Conservation (phyloP, 345 rosid genomes). For the Syzygium aqueum region DNA sequence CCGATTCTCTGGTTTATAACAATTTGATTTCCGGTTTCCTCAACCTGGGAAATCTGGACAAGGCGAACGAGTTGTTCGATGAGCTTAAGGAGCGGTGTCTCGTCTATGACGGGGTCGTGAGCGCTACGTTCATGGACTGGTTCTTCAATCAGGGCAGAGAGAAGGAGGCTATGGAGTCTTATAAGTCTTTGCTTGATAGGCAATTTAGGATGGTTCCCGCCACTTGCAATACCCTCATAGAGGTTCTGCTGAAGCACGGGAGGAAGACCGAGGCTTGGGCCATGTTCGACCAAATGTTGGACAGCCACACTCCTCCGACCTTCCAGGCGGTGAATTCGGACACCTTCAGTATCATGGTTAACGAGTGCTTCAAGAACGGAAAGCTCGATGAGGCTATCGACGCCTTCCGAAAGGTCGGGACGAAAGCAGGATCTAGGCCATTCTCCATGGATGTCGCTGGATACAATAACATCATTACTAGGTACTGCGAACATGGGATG, state of each 20-base stretch:
- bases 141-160: conserved; percentile 87
- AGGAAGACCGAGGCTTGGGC: conserved; percentile 56
- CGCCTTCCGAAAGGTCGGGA: conserved; percentile 69
- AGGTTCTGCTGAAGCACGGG: conserved; percentile 71
- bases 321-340: conserved; percentile 81
- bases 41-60: conserved; percentile 63
- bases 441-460: conserved; percentile 84
- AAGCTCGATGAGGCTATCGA: conserved; percentile 47
- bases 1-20: conserved; percentile 80
- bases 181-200: conserved; percentile 60
- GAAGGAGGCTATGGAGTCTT: conserved; percentile 80
- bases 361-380: conserved; percentile 81
- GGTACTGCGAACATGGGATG: conserved; percentile 77
- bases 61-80: conserved; percentile 83
- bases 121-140: conserved; percentile 86
- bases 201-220: conserved; percentile 79
- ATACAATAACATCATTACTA: conserved; percentile 58
- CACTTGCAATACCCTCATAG: conserved; percentile 72
- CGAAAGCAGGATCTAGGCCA: conserved; percentile 55
- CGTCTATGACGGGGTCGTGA: conserved; percentile 88
- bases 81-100: conserved; percentile 73
- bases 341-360: conserved; percentile 74
- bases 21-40: conserved; percentile 71
- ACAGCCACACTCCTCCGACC: conserved; percentile 81
- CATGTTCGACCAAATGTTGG: conserved; percentile 78